Evolutionary conservation across 1,284 basidiomycete species (phyloP), one percentile per base, ranked within the genome.

Genomic region (Fistulina hepatica): DNA sequence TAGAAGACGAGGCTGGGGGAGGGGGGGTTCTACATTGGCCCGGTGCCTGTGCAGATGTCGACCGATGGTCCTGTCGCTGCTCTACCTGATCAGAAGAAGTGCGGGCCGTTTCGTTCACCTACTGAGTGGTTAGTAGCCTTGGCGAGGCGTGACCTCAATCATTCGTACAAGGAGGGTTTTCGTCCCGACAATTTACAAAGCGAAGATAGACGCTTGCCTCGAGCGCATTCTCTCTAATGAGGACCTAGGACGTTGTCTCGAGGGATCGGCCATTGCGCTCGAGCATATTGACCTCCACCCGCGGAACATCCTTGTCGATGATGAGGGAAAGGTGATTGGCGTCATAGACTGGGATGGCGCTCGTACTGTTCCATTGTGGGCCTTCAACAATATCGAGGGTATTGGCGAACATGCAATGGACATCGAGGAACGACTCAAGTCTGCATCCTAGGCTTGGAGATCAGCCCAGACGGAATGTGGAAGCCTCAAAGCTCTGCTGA

Each of bases 261-360:
- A 13, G 15, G 13, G 10, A 13, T 31, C 33, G 17, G 33, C 44
- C 11, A 30, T 46, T 11, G 39, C 36, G 11, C 41, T 48, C 33
- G 41, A 44, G 21, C 45, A 44, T 15, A 22, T 44, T 20, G 45
- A 48, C 26, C 43, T 47, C 28, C 35, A 37, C 33, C 37, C 38
- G 11, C 47, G 43, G 25, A 54, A 54, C 34, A 40, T 54, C 35
- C 30, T 54, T n/a, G 48, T 53, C 6, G 38, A 39, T 21, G 45
- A 47, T 25, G 42, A 43, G 10, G 44, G 46, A 3, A 17, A 36
- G 9, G 44, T 53, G 20, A 28, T 39, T 6, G 44, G 40, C 10
- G 39, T 54, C 10, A 47, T 54, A 21, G 52, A 53, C 33, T 54
- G 52, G 52, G 50, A 53, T 40, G 46, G 44, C 15, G 40, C 43